Base-by-base conservation (phyloP, 176 grass and related monocot genomes). In the Aegilops longissima region DNA sequence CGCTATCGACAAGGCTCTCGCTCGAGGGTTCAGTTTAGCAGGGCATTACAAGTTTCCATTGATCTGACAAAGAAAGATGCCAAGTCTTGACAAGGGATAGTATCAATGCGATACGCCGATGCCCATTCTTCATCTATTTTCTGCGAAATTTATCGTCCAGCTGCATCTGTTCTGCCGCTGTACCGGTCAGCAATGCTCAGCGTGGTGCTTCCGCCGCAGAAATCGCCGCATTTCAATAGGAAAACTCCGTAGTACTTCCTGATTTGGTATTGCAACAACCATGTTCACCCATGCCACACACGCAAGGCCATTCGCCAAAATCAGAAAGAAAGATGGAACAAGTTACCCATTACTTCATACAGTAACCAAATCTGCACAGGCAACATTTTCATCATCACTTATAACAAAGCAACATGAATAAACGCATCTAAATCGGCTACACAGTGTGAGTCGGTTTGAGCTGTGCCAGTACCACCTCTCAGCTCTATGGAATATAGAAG, bases 381-480 rank as follows among this genome's bases (percentile, higher is more conserved):
- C 68, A 76, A 39, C 27, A 38, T 80, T 67, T 7, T 7, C 51
- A 54, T 18, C 51, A 54, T 70, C 69, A 36, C 52, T 76, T 40
- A 13, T 44, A 91, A 91, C 70, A n/a, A 88, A 87, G 45, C 30
- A 80, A 81, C 81, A 72, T 85, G 77, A 88, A 85, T 58, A 65
- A 71, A 88, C 70, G 66, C 62, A 85, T 88, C 70, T 82, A 81
- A 70, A 56, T 70, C 82, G 83, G 71, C 86, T 44, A 17, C 66
- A 88, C 13, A 3, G 17, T 34, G 70, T 63, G 74, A 59, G 45
- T 77, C 81, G 72, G 77, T 85, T 82, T 71, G 82, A 85, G 78
- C 86, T 72, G 77, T 72, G 78, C 70, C 65, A 12, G 77, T 72
- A 73, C 70, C 65, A 12, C 18, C 66, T 13, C 63, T 81, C 82